phyloP scores from a whole-genome alignment of 1,284 basidiomycete genomes.

The Moniliophthora roreri region DNA sequence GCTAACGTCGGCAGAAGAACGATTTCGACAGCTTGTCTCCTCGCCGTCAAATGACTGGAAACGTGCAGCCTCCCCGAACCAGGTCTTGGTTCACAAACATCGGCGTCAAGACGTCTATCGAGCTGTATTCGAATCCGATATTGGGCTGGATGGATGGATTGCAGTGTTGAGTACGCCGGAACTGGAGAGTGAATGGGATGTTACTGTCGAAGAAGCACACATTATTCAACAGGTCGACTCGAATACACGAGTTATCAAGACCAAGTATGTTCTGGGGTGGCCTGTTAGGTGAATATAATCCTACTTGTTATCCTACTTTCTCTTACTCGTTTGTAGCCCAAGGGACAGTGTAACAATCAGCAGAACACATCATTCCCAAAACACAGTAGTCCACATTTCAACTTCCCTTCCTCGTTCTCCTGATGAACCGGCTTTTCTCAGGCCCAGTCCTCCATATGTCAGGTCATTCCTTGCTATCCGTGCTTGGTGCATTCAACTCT shows the following conservation, averaged over 20 bases:
- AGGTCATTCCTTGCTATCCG: constrained; percentile 88
- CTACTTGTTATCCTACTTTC: constrained; percentile 11
- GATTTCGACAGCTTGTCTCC: constrained; percentile 68
- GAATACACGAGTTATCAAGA: constrained; percentile 83
- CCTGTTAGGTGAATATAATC: constrained; percentile 79
- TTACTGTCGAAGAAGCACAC: constrained; percentile 84
- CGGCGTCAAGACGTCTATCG: constrained; percentile 71
- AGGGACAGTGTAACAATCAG: constrained; percentile 93
- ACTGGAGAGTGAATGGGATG: constrained; percentile 88
- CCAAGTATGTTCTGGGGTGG: constrained; percentile 93
- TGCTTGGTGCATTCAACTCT: constrained; percentile 88
- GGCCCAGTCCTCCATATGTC: constrained; percentile 93
- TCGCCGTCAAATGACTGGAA: constrained; percentile 71
- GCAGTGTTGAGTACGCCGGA: constrained; percentile 85
- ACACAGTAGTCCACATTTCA: constrained; percentile 88
- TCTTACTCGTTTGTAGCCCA: constrained; percentile 52
- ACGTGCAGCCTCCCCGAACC: constrained; percentile 55
- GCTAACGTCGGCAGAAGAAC: constrained; percentile 65
- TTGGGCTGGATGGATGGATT: constrained; percentile 77
- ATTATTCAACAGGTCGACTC: constrained; percentile 87
- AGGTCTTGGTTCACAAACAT: constrained; percentile 72
- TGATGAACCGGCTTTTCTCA: constrained; percentile 91
- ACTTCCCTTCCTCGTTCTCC: constrained; percentile 92
- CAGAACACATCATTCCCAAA: constrained; percentile 76
- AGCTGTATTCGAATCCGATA: constrained; percentile 77